Percentiles rank a stretch among this genome's conserved stretches.
Evolutionary conservation across 208 protist genomes (phyloP).

Genomic region (Trypanosoma mega): DNA sequence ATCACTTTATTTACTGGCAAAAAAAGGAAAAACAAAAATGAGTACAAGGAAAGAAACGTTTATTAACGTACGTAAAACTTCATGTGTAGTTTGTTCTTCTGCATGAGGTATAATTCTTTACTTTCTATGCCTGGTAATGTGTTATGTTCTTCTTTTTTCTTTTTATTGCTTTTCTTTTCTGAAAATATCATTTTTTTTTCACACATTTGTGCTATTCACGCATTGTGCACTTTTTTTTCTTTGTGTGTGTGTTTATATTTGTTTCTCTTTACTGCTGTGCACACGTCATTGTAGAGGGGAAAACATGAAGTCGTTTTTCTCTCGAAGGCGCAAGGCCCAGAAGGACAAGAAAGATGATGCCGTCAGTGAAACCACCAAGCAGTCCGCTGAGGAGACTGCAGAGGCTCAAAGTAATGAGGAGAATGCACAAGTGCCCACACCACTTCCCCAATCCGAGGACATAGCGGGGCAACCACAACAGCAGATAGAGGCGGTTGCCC

Average conservation of each 20-base stretch:
- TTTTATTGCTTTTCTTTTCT: slow-evolving; percentile 16
- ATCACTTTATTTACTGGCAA: no score
- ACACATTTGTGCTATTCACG: neutral
- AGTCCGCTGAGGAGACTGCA: no score
- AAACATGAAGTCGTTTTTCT: slow-evolving; percentile 7
- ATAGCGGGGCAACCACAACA: no score
- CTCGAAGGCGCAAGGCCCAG: neutral
- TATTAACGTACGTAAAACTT: neutral
- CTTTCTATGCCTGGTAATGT: neutral
- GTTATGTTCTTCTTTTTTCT: slow-evolving; percentile 6
- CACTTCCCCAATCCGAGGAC: no score
- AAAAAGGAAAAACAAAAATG: neutral
- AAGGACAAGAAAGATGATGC: neutral
- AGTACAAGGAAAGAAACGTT: neutral
- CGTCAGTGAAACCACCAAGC: neutral
- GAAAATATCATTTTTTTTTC: neutral
- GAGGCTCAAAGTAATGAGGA: no score
- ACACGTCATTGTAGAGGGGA: neutral
- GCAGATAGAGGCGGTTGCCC: no score
- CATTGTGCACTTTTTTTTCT: slow-evolving; percentile 2
- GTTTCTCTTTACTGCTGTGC: neutral
- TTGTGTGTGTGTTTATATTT: slow-evolving; percentile 1
- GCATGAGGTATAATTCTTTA: no score
- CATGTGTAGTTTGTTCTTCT: neutral
- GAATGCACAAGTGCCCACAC: no score